Percentiles rank a stretch among this genome's conserved stretches.
These are phyloP conservation scores for Diplodia scrobiculata DNA, from an alignment of 2,329 filamentous ascomycete genomes.

Conservation along the genomic window DNA sequence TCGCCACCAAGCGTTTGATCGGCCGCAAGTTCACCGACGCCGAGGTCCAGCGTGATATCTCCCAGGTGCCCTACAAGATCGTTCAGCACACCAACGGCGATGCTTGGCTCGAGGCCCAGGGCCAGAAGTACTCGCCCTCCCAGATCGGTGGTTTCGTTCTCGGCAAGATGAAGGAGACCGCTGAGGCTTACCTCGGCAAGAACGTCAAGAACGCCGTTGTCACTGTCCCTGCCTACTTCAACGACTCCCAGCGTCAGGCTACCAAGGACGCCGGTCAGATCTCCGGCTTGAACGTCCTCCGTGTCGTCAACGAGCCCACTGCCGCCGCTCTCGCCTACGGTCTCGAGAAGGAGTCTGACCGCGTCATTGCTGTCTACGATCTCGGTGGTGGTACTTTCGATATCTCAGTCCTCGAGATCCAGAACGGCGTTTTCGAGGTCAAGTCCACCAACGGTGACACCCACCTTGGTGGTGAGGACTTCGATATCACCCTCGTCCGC, in stretches of 20 bases:
- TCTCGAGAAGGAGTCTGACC: constrained; percentile 90
- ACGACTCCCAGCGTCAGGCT: constrained; percentile 95
- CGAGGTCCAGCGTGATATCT: constrained; percentile 94
- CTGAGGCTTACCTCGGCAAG: constrained; percentile 88
- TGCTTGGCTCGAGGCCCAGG: constrained; percentile 91
- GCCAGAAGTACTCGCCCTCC: constrained; percentile 95
- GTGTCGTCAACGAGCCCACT: constrained; percentile 97
- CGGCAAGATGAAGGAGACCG: constrained; percentile 99
- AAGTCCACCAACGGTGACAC: constrained; percentile 99
- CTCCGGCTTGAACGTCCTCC: constrained; percentile 90
- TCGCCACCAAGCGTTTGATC: constrained; percentile 98
- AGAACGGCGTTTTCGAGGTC: constrained; percentile 97
- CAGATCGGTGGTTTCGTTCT: constrained; percentile 96
- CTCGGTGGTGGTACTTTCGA: constrained; percentile 98
- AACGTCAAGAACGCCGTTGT: constrained; percentile 93
- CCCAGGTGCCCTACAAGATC: constrained; percentile 98
- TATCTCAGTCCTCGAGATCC: constrained; percentile 96
- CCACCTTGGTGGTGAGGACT: constrained; percentile 97
- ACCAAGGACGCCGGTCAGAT: constrained; percentile 99
- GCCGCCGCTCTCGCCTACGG: constrained; percentile 94
- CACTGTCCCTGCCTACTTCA: constrained; percentile 97
- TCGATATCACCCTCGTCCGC: constrained; percentile 91
- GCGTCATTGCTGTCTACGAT: constrained; percentile 93
- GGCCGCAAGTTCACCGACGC: constrained; percentile 92
- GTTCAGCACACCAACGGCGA: constrained; percentile 95